A percentile compares a stretch with the other conserved stretches of the same genome.
These are phyloP conservation scores for Ustilago shanxiensis DNA, from an alignment of 1,284 basidiomycete species.

Conservation along the genomic window DNA sequence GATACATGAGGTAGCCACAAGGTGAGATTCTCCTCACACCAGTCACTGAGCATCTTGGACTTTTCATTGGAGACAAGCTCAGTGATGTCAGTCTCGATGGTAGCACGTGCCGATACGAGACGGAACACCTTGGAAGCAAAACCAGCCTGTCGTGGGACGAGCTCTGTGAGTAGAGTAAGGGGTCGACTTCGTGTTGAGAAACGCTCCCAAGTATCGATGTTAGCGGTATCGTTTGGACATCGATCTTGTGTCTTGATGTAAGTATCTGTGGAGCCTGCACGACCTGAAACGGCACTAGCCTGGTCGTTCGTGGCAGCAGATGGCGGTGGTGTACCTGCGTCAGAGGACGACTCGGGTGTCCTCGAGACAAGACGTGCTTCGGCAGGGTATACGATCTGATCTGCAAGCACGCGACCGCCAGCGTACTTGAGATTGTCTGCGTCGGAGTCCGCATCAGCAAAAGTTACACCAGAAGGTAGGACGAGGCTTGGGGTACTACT, in stretches of 20 bases:
- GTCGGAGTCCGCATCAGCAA: slow-evolving; percentile 19
- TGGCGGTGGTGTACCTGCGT: slow-evolving; percentile 21
- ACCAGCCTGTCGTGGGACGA: slow-evolving; percentile 40
- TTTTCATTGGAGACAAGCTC: slow-evolving; percentile 39
- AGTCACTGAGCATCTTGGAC: slow-evolving; percentile 43
- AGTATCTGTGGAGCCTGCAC: slow-evolving; percentile 7
- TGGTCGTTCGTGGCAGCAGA: neutral
- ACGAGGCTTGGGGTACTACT: slow-evolving; percentile 10
- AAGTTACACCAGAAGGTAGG: slow-evolving; percentile 17
- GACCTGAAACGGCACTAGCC: neutral
- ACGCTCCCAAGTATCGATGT: slow-evolving; percentile 46
- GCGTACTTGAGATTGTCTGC: slow-evolving; percentile 32
- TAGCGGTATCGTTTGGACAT: slow-evolving; percentile 22
- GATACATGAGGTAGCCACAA: slow-evolving; percentile 44
- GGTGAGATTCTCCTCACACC: slow-evolving; percentile 46
- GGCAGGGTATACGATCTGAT: slow-evolving; percentile 44
- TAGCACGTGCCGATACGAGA: slow-evolving; percentile 44
- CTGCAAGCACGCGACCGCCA: slow-evolving; percentile 37
- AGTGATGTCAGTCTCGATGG: slow-evolving; percentile 43
- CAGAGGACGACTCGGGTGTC: slow-evolving; percentile 34
- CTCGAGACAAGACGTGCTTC: slow-evolving; percentile 32
- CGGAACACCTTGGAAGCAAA: slow-evolving; percentile 46
- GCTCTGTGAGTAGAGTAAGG: slow-evolving; percentile 43
- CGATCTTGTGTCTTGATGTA: slow-evolving; percentile 42
- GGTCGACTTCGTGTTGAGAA: slow-evolving; percentile 44